Evolutionary conservation across 805 yeast genomes (phyloP), one percentile per base, ranked within the genome.

Genomic region (Clavispora vitiphila): DNA sequence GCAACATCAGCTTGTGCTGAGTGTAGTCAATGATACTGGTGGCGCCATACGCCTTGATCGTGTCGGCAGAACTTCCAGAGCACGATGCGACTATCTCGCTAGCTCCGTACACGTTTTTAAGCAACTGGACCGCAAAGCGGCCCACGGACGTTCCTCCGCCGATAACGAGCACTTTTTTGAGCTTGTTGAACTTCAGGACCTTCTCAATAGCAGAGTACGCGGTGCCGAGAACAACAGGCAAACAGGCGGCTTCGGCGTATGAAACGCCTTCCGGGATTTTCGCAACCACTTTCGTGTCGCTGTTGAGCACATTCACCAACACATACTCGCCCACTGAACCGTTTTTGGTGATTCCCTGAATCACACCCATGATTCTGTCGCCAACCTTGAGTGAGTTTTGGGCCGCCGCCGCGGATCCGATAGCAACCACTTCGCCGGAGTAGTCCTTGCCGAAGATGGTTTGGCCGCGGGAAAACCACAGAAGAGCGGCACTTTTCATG

Each of bases 121-220:
- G 77, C 31, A 84, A 57, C 57, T 81, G 86, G 26, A 78, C 64
- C 4, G 73, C 67, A 44, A 67, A 71, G 22, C 71, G 56, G 18
- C 90, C 89, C 12, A 83, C 89, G 11, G 81, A 63, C 1, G 95
- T 80, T 8, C 85, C 81, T 20, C 84, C 91, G 29, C 96, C 96
- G 36, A 84, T 64, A 16, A 86, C 71, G 37, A 85, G 66, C 4
- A 83, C 76, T 43, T 70, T 74, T 5, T 78, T 65, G 8, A 67
- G 65, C 19, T 8, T 65, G 29, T 64, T 66, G 16, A 76, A 61
- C 25, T 61, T 66, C 11, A 31, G 19, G 3, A 57, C 56, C 21
- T 44, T 39, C 8, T 57, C 55, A 23, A 74, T 57, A 38, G 70
- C 55, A 37, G 65, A 56, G 48, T 55, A 70, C 0, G 91, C 90